phyloP scores from a whole-genome alignment of 768 basidiomycete species.

The Postia placenta region DNA sequence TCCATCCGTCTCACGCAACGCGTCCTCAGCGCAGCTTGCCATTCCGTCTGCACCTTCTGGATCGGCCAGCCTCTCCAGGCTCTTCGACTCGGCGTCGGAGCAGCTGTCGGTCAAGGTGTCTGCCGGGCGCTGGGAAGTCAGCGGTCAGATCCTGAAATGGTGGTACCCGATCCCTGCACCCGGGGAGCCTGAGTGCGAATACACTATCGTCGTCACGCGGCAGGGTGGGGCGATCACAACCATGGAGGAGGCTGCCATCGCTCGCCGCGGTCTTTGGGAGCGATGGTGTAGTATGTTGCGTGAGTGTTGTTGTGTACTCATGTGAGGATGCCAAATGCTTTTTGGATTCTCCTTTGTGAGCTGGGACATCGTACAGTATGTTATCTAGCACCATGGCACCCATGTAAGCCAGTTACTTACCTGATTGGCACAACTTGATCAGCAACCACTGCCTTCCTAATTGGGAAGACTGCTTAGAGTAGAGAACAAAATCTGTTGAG shows the following conservation, averaged over 20 bases:
- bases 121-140: conserved; percentile 40
- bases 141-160: conserved; percentile 45
- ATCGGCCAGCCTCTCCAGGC: background rate
- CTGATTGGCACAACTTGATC: no score
- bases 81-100: conserved; percentile 19
- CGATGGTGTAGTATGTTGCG: background rate
- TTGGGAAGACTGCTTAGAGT: no score
- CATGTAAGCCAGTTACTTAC: no score
- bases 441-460: no score
- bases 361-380: no score
- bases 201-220: conserved; percentile 25
- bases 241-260: background rate
- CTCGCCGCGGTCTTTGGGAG: conserved; percentile 2
- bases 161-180: conserved; percentile 26
- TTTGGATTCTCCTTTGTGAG: background rate
- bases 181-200: conserved; percentile 24
- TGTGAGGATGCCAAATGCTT: conserved; percentile 9
- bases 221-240: conserved; percentile 26
- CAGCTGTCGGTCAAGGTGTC: conserved; percentile 38
- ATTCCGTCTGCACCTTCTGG: background rate
- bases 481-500: no score
- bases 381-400: no score
- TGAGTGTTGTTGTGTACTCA: conserved; percentile 10
- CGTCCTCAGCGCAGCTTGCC: background rate
- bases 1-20: background rate